Conservation (phyloP, 352 stramenopile species). For the Phytophthora agathidicida region DNA sequence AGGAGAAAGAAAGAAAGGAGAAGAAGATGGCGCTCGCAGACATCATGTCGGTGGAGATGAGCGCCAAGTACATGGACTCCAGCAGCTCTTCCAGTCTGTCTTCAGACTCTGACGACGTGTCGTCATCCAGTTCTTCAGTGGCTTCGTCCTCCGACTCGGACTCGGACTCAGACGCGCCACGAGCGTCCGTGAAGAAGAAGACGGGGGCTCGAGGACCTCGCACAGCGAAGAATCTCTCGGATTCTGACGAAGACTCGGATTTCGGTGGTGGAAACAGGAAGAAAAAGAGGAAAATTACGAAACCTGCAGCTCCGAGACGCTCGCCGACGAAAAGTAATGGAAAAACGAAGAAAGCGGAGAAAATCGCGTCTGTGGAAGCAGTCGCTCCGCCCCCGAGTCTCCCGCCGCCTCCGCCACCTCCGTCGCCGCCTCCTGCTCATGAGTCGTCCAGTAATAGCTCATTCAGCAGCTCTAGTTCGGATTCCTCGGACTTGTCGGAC, state of each 20-base stretch:
- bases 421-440: slow-evolving; percentile 35
- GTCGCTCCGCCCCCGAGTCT: slow-evolving; percentile 23
- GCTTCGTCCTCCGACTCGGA: slow-evolving; percentile 42
- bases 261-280: slow-evolving; percentile 20
- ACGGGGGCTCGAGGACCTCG: neutral
- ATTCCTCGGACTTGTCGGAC: slow-evolving; percentile 51
- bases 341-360: slow-evolving; percentile 27
- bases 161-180: slow-evolving; percentile 36
- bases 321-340: slow-evolving; percentile 33
- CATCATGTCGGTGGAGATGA: slow-evolving; percentile 78
- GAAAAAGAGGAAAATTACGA: slow-evolving; percentile 29
- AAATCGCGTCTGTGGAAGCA: slow-evolving; percentile 6
- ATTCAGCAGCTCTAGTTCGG: slow-evolving; percentile 58
- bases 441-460: slow-evolving; percentile 58
- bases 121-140: slow-evolving; percentile 49
- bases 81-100: slow-evolving; percentile 81
- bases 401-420: slow-evolving; percentile 37
- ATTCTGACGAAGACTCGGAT: slow-evolving; percentile 39
- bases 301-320: slow-evolving; percentile 19
- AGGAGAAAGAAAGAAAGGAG: neutral
- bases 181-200: slow-evolving; percentile 33
- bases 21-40: slow-evolving; percentile 70
- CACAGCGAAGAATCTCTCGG: slow-evolving; percentile 17
- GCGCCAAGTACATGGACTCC: slow-evolving; percentile 78
- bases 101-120: slow-evolving; percentile 70